Percentiles rank a stretch among this genome's conserved stretches.
Conservation (phyloP, 768 basidiomycete genomes). For the Vararia minispora region DNA sequence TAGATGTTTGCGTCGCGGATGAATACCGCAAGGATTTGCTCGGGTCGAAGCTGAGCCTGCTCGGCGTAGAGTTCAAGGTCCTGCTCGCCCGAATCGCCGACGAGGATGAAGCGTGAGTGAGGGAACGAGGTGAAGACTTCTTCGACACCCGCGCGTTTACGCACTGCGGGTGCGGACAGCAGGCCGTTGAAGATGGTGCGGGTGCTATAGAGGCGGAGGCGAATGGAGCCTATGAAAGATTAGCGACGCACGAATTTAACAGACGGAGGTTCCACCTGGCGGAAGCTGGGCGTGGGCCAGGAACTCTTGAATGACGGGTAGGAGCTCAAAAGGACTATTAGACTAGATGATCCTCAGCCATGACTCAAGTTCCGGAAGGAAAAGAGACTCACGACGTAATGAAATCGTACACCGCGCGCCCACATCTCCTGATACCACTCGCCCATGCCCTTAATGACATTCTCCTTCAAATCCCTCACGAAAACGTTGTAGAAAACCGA, state of each 20-base stretch:
- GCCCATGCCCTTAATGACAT: constrained; percentile 73
- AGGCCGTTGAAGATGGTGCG: constrained; percentile 77
- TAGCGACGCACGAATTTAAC: constrained; percentile 4
- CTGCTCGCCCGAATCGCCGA: constrained; percentile 93
- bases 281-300: constrained; percentile 61
- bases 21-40: constrained; percentile 69
- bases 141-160: constrained; percentile 74
- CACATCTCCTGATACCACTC: constrained; percentile 68
- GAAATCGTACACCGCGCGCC: constrained; percentile 64
- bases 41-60: constrained; percentile 56
- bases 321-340: constrained; percentile 79
- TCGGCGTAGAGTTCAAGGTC: constrained; percentile 85
- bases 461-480: constrained; percentile 71
- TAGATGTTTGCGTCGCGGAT: constrained; percentile 59
- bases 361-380: background rate
- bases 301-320: constrained; percentile 71
- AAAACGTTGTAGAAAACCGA: constrained; percentile 88
- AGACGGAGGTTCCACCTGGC: constrained; percentile 26
- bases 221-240: constrained; percentile 48
- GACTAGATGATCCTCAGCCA: constrained; percentile 37
- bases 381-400: constrained; percentile 66
- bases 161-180: constrained; percentile 67
- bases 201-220: constrained; percentile 77
- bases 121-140: constrained; percentile 71
- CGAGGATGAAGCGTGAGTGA: constrained; percentile 64